Base-by-base conservation (phyloP, 805 yeast genomes). In the Hanseniaspora pseudoguilliermondii region DNA sequence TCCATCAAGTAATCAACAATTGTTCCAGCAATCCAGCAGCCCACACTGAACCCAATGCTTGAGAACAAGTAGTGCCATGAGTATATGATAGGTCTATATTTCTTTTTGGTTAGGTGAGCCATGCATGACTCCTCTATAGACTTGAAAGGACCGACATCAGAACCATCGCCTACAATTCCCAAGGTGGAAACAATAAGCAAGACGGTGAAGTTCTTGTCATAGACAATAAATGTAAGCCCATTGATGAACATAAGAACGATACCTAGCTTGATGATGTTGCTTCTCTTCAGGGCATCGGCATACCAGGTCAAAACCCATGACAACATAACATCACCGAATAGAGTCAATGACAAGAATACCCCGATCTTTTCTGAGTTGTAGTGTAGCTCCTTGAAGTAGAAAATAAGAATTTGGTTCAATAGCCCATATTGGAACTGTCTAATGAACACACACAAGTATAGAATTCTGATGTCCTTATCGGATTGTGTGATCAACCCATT, bases 111-210 rank as follows among this genome's bases (percentile, higher is more conserved):
- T 59, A 88, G 69, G 66, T 86, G 91, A 0, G 95, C 93, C 50
- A 88, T 73, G 41, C 86, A 76, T 1, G 91, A 81, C 64, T 87
- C 95, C 66, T 88, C 96, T 32, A 88, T 81, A 0, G 93, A 80
- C 64, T 85, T 83, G 67, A 88, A 88, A 0, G 96, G 96, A 0
- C 96, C 96, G 0, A 90, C 86, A 64, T 88, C 96, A 63, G 83
- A 89, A 25, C 96, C 95, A 32, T 87, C 80, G 2, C 95, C 85
- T 8, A 88, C 84, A 18, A 88, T 95, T 1, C 96, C 96, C 34
- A 86, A 57, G 2, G 86, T 77, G 2, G 95, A 93, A 9, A 93
- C 93, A 2, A 74, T 25, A 21, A 88, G 69, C 41, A 88, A 71
- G 1, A 83, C 59, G 60, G 69, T 64, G 65, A 73, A 86, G 60